Conservation (phyloP, 2,329 filamentous ascomycete species). For the Penicillium sp. region DNA sequence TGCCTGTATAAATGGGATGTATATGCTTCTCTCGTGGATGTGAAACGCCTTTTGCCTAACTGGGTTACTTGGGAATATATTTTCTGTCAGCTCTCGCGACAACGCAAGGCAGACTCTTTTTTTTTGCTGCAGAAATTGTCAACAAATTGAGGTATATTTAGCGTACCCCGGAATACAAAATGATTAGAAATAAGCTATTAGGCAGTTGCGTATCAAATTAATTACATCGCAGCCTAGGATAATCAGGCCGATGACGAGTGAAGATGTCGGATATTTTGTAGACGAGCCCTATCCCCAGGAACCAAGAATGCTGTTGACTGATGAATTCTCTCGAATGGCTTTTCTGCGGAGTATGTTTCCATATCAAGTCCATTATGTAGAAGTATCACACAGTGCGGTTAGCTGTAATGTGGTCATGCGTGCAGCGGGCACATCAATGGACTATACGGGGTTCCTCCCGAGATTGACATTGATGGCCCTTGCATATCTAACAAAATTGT, state of each 20-base stretch:
- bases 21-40: too few species aligned
- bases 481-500: not conserved
- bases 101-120: not conserved
- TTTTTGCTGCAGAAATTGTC: not conserved
- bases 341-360: not conserved
- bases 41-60: too few species aligned
- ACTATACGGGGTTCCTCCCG: not conserved
- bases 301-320: slow-evolving; percentile 3
- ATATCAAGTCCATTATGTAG: not conserved
- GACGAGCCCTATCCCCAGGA: not conserved
- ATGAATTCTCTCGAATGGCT: not conserved
- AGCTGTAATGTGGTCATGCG: not conserved
- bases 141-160: not conserved
- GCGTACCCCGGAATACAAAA: not conserved
- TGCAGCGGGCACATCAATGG: not conserved
- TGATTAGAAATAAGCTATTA: not conserved
- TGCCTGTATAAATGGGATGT: too few species aligned
- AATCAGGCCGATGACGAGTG: not conserved
- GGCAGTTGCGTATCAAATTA: not conserved
- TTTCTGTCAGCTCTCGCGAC: too few species aligned
- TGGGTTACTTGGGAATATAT: too few species aligned
- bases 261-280: not conserved
- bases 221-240: not conserved
- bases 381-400: not conserved
- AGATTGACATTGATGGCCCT: not conserved